phyloP scores from a whole-genome alignment of 2,329 filamentous ascomycete species.

The Penicillium sp. region DNA sequence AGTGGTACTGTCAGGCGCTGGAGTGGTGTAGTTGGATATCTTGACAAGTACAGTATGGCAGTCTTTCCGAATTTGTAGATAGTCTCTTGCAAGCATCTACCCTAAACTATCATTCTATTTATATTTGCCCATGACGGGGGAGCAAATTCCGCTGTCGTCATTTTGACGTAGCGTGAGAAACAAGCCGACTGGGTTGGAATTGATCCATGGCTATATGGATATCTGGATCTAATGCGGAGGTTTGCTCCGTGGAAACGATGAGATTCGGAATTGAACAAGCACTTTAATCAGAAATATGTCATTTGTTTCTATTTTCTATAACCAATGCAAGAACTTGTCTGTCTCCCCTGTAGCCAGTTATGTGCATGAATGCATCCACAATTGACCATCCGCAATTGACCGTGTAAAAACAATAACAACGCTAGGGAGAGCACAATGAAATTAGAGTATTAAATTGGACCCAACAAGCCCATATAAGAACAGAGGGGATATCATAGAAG shows the following conservation, averaged over 20 bases:
- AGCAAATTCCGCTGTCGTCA: conserved; percentile 10
- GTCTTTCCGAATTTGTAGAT: background rate
- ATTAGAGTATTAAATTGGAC: conserved; percentile 35
- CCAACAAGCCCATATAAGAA: conserved; percentile 34
- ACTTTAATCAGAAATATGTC: conserved; percentile 14
- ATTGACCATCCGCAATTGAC: conserved; percentile 15
- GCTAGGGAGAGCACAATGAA: conserved; percentile 19
- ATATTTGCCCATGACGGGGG: background rate
- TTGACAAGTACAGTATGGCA: background rate
- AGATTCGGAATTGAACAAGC: background rate
- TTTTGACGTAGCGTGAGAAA: conserved; percentile 7
- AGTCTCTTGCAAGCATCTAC: background rate
- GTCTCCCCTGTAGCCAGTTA: conserved; percentile 13
- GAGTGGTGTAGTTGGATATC: background rate
- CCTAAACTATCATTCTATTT: background rate
- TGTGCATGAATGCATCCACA: conserved; percentile 15
- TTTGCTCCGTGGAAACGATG: conserved; percentile 2
- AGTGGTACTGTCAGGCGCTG: background rate
- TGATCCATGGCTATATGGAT: conserved; percentile 5
- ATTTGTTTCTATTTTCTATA: conserved; percentile 9
- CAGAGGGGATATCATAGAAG: conserved; percentile 46
- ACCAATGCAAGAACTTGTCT: background rate
- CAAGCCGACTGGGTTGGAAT: conserved; percentile 1
- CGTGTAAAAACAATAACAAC: conserved; percentile 18
- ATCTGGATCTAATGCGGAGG: conserved; percentile 5